Base-by-base conservation (phyloP, 257 asterid genomes). In the Ajuga chamaepitys region DNA sequence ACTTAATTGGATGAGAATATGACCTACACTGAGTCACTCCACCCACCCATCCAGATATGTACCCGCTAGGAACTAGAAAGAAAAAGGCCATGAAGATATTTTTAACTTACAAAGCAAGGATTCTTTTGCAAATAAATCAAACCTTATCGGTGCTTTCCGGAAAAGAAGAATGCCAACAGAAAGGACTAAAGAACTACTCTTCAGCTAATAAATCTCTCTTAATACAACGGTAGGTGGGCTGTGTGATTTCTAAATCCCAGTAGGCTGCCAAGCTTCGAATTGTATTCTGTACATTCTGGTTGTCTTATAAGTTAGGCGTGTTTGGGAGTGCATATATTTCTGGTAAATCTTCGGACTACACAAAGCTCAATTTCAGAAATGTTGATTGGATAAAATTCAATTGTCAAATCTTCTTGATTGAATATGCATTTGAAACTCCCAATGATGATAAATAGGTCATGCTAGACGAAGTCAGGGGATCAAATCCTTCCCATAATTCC, bases 391-490 rank as follows among this genome's bases (percentile, higher is more conserved):
- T 50, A 57, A 46, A 62, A 55, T 38, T 62, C 53, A 50, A 58
- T 25, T 50, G 52, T 34, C 35, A 66, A 46, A 51, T 34, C 54
- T 24, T 21, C 51, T 50, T 9, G 71, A 68, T 61, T 13, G 16
- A 52, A 70, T 66, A 47, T 17, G 50, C 44, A 30, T 64, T 34
- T 53, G 58, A 58, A 28, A 58, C 57, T 25, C 34, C 50, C 62
- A 28, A 37, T 47, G 42, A 47, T 38, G 70, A 50, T 13, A 44
- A 41, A 30, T 12, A 30, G 13, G 21, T 8, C 37, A 30, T 30
- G 37, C 37, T 30, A 30, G 37, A 30, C 7, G 37, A 30, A 30
- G 37, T 30, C 7, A 3, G 5, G 37, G 4, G 37, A 30, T 30
- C 7, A 8, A 1, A 30, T 30, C 37, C 4, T 30, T 30, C 37